These are phyloP conservation scores for Pyrenophora graminea DNA, from an alignment of 2,329 filamentous ascomycete species.

Conservation along the genomic window DNA sequence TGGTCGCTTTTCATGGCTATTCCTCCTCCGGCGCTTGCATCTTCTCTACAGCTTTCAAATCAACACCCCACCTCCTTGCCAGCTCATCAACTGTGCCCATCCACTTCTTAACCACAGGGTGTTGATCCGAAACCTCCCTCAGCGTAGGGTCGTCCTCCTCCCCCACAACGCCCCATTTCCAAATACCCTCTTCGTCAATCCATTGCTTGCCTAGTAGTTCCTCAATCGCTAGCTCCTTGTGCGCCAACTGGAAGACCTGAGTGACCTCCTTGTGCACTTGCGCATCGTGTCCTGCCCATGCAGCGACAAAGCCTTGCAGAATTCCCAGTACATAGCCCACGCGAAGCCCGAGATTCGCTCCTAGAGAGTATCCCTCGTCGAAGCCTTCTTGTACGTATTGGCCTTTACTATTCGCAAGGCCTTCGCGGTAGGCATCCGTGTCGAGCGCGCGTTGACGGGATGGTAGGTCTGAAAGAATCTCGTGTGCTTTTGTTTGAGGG, in stretches of 20 bases:
- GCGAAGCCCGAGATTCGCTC: conserved; percentile 75
- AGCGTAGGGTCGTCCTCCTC: conserved; percentile 44
- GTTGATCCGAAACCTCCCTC: conserved; percentile 61
- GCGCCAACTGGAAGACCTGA: conserved; percentile 51
- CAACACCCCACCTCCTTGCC: conserved; percentile 48
- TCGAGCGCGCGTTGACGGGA: conserved; percentile 76
- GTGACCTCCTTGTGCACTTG: conserved; percentile 34
- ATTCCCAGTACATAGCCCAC: conserved; percentile 77
- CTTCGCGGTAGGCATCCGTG: conserved; percentile 89
- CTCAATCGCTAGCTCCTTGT: conserved; percentile 63
- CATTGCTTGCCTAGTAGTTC: conserved; percentile 68
- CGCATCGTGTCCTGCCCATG: conserved; percentile 44
- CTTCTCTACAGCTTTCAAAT: conserved; percentile 46
- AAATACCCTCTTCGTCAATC: conserved; percentile 72
- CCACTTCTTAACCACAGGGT: conserved; percentile 72
- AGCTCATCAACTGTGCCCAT: conserved; percentile 50
- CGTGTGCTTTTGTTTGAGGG: conserved; percentile 21
- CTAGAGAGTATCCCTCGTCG: conserved; percentile 85
- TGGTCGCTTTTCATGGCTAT: conserved; percentile 15
- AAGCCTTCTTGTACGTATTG: conserved; percentile 82
- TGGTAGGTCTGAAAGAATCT: conserved; percentile 70
- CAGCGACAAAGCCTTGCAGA: conserved; percentile 70
- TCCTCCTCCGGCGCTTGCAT: conserved; percentile 44
- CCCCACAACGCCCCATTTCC: conserved; percentile 63
- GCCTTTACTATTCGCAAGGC: conserved; percentile 75